Percentiles rank a stretch among this genome's conserved stretches.
phyloP scores from a whole-genome alignment of 1,139 yeast genomes.

The Pneumocystis jirovecii region DNA sequence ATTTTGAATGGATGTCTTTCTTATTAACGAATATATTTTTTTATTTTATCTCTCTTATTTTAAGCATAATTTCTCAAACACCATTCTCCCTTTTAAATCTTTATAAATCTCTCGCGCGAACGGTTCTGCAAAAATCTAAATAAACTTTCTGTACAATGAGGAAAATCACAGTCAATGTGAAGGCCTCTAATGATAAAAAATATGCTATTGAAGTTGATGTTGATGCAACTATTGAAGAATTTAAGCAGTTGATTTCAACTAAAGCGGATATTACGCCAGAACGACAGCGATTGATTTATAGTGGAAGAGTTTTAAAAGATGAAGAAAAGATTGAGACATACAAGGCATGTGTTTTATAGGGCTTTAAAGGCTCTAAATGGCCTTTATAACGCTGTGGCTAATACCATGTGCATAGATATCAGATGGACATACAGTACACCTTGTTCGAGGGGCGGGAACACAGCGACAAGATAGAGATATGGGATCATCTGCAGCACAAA shows the following conservation, averaged over 20 bases:
- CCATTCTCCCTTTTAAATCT: no score
- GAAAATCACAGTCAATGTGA: conserved; percentile 35
- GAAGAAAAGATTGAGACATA: conserved; percentile 56
- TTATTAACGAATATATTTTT: not conserved
- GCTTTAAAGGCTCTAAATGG: not conserved
- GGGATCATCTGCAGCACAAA: conserved; percentile 16
- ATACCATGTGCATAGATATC: not conserved
- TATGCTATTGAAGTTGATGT: conserved; percentile 48
- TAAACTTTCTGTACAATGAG: conserved; percentile 4
- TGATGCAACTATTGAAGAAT: conserved; percentile 43
- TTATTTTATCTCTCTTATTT: not conserved
- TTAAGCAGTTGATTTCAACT: conserved; percentile 50
- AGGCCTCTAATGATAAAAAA: conserved; percentile 40
- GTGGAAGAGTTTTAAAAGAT: conserved; percentile 87
- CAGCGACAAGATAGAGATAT: conserved; percentile 21
- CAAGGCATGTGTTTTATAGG: conserved; percentile 25
- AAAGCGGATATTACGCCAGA: conserved; percentile 52
- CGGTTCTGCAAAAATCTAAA: no score
- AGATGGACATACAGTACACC: conserved; percentile 70
- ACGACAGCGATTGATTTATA: conserved; percentile 75
- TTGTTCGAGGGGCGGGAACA: conserved; percentile 47
- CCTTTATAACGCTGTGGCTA: not conserved
- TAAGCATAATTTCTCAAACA: no score
- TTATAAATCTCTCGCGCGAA: no score
- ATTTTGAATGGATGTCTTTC: not conserved